Conservation (phyloP, 352 stramenopile genomes). For the Pythium sp. region DNA sequence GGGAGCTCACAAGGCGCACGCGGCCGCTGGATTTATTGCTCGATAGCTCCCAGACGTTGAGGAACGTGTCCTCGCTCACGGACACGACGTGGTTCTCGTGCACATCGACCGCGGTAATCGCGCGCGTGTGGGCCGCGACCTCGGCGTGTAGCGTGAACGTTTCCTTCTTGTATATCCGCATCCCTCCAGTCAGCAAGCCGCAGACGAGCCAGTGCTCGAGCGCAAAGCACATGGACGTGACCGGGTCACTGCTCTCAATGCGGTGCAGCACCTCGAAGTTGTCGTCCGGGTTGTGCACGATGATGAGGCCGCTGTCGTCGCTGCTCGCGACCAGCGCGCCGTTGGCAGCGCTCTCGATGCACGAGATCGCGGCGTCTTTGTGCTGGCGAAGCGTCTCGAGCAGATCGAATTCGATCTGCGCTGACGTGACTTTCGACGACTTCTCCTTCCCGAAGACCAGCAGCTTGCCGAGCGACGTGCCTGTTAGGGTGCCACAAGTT, state of each 20-base stretch:
- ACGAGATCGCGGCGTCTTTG: conserved; percentile 50
- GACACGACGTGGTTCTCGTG: conserved; percentile 50
- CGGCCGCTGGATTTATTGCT: conserved; percentile 20
- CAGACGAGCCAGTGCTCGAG: conserved; percentile 50
- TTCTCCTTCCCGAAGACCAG: conserved; percentile 57
- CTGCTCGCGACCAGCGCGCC: conserved; percentile 47
- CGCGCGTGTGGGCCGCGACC: conserved; percentile 65
- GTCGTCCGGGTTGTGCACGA: conserved; percentile 50
- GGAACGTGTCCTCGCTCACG: conserved; percentile 74
- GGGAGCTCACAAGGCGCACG: conserved; percentile 59
- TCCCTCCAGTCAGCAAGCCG: conserved; percentile 53
- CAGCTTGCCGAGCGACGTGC: conserved; percentile 55
- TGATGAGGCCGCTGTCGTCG: conserved; percentile 56
- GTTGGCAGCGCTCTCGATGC: conserved; percentile 43
- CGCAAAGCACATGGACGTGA: conserved; percentile 54
- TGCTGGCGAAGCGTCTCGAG: conserved; percentile 55
- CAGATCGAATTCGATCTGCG: conserved; percentile 52
- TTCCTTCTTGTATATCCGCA: conserved; percentile 53
- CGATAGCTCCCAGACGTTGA: conserved; percentile 73
- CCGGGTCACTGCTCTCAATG: conserved; percentile 37
- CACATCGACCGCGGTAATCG: conserved; percentile 61
- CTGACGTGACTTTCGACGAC: conserved; percentile 38
- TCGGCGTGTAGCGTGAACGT: conserved; percentile 55
- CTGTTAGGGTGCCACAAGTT: conserved; percentile 19
- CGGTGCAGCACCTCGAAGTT: conserved; percentile 65